These are phyloP conservation scores for Lippia alba DNA, from an alignment of 305 asterid species.

Conservation along the genomic window DNA sequence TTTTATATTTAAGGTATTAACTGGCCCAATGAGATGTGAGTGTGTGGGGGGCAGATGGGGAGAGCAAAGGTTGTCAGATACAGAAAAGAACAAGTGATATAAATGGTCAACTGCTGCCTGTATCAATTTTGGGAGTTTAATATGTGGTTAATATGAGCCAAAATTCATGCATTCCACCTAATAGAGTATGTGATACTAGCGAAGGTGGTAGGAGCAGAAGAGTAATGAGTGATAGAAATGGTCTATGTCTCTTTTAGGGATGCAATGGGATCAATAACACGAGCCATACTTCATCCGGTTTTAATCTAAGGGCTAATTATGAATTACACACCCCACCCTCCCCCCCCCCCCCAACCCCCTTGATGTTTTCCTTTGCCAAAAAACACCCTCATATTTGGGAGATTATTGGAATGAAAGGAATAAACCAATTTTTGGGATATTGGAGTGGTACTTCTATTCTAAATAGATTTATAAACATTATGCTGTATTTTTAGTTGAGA, in stretches of 20 bases:
- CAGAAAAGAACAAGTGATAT: background rate
- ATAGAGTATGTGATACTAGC: too few species aligned
- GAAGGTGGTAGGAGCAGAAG: too few species aligned
- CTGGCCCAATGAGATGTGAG: background rate
- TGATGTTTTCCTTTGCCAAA: too few species aligned
- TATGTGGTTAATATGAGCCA: too few species aligned
- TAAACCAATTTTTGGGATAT: slow-evolving; percentile 9
- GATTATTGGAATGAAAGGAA: slow-evolving; percentile 20
- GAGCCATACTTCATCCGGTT: background rate
- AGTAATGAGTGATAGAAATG: background rate
- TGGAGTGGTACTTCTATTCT: slow-evolving; percentile 28
- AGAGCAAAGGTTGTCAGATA: slow-evolving; percentile 2
- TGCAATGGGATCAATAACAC: background rate
- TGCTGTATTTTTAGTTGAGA: slow-evolving; percentile 4
- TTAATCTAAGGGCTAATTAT: too few species aligned
- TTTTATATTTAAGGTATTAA: background rate
- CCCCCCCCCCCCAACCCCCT: too few species aligned
- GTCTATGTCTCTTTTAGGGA: background rate
- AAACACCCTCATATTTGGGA: background rate
- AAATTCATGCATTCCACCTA: too few species aligned
- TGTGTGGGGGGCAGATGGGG: background rate
- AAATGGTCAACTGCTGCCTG: too few species aligned
- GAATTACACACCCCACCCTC: too few species aligned
- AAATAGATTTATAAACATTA: slow-evolving; percentile 23
- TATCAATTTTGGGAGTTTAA: too few species aligned